These are phyloP conservation scores for Lasiodiplodia sp. DNA, from an alignment of 2,329 filamentous ascomycete species.

Conservation along the genomic window DNA sequence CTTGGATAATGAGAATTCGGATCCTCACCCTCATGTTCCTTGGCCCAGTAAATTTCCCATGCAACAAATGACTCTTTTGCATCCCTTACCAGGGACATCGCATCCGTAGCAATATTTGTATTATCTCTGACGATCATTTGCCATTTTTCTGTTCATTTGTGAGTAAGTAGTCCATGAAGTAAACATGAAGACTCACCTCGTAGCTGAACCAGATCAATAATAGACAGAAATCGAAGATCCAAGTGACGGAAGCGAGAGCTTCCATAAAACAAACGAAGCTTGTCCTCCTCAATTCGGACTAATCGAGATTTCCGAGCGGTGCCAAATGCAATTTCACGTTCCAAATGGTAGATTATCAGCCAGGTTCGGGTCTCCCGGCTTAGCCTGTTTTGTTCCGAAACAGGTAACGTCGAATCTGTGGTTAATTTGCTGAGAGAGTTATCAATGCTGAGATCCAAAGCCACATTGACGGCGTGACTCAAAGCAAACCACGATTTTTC, in stretches of 20 bases:
- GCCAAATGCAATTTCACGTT: conserved; percentile 19
- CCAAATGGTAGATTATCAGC: conserved; percentile 17
- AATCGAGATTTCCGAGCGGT: conserved; percentile 7
- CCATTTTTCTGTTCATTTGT: neutral
- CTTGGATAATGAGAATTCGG: too few species aligned
- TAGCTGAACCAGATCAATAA: conserved; percentile 2
- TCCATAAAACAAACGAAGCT: neutral
- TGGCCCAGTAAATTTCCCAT: neutral
- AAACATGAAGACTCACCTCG: neutral
- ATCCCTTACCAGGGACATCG: neutral
- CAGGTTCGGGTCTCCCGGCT: neutral
- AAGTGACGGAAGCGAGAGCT: neutral
- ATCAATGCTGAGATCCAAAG: neutral
- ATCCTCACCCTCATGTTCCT: conserved; percentile 2
- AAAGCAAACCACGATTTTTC: conserved; percentile 21
- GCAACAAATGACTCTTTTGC: neutral
- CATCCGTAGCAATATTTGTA: neutral
- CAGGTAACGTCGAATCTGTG: neutral
- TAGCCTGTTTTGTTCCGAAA: neutral
- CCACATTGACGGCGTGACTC: conserved; percentile 8
- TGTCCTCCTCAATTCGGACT: neutral
- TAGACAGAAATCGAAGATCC: conserved; percentile 11
- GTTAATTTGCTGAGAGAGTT: neutral
- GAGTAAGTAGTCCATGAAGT: neutral
- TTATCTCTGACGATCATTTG: neutral